A percentile compares a stretch with the other conserved stretches of the same genome.
phyloP scores from a whole-genome alignment of 2,329 filamentous ascomycete species.

The Pseudocercospora fijiensis region DNA sequence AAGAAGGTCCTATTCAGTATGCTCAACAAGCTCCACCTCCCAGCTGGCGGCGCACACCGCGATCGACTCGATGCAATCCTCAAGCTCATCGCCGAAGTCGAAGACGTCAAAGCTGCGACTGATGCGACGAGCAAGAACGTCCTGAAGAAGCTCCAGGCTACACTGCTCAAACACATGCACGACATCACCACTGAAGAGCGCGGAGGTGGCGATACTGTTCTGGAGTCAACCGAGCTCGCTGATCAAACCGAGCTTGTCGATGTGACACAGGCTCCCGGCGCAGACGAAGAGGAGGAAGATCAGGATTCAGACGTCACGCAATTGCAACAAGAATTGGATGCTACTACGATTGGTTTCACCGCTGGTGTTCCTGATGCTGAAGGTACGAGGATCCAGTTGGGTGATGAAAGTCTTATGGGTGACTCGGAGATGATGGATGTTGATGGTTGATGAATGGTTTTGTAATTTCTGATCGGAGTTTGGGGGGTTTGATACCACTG shows the following conservation, averaged over 20 bases:
- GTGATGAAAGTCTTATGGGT: conserved; percentile 27
- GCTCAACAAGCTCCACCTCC: conserved; percentile 77
- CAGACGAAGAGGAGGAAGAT: conserved; percentile 24
- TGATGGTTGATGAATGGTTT: conserved; percentile 18
- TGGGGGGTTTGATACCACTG: not conserved
- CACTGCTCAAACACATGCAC: conserved; percentile 55
- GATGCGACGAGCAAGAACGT: conserved; percentile 55
- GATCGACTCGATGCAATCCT: conserved; percentile 42
- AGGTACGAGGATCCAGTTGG: conserved; percentile 36
- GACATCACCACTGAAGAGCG: conserved; percentile 39
- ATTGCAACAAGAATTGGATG: conserved; percentile 31
- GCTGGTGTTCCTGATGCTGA: conserved; percentile 39
- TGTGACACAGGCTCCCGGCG: conserved; percentile 12
- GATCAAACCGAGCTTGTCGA: conserved; percentile 21
- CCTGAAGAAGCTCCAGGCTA: conserved; percentile 54
- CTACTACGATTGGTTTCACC: conserved; percentile 32
- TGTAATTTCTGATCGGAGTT: not conserved
- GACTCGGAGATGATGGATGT: conserved; percentile 29
- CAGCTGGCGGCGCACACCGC: conserved; percentile 47
- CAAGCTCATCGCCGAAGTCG: conserved; percentile 48
- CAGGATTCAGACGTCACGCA: conserved; percentile 30
- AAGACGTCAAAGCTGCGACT: conserved; percentile 51
- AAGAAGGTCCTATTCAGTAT: conserved; percentile 77
- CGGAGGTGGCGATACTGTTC: conserved; percentile 36
- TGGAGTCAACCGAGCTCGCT: conserved; percentile 30